A percentile compares a stretch with the other conserved stretches of the same genome.
Conservation (phyloP, 768 basidiomycete species). For the Tephrocybe sp. region DNA sequence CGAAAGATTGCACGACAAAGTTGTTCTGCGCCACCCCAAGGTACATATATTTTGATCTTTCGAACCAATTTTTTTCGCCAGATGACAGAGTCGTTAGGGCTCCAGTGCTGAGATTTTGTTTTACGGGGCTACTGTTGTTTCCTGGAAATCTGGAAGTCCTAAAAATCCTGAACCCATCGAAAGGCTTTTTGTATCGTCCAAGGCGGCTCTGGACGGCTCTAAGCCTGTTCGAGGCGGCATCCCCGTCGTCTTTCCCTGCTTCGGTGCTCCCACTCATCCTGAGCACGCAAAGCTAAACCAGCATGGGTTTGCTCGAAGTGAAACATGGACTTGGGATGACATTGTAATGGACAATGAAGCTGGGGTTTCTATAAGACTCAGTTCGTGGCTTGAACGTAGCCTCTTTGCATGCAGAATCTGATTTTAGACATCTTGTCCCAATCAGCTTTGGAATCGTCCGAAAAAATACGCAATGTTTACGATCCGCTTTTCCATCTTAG, state of each 20-base stretch:
- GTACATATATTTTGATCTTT: constrained; percentile 27
- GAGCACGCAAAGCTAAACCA: constrained; percentile 72
- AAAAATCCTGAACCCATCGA: constrained; percentile 43
- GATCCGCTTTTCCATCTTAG: constrained; percentile 64
- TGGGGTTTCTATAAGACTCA: constrained; percentile 72
- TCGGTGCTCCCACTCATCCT: constrained; percentile 77
- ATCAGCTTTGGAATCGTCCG: constrained; percentile 62
- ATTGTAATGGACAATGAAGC: constrained; percentile 65
- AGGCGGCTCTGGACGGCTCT: constrained; percentile 75
- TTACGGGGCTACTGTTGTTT: constrained; percentile 85
- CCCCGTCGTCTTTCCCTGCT: constrained; percentile 79
- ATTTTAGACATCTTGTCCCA: constrained; percentile 7
- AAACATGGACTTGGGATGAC: constrained; percentile 66
- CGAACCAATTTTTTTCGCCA: not conserved
- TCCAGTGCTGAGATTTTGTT: constrained; percentile 60
- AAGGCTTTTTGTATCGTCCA: constrained; percentile 78
- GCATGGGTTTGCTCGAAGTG: constrained; percentile 89
- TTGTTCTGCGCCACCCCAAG: constrained; percentile 63
- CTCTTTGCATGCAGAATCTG: not conserved
- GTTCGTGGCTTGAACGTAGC: constrained; percentile 40
- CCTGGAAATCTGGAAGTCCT: constrained; percentile 66
- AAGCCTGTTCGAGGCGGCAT: constrained; percentile 66
- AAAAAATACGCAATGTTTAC: constrained; percentile 57
- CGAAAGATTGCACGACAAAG: constrained; percentile 36
- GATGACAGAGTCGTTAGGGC: constrained; percentile 41